Evolutionary conservation across 1,139 yeast species (phyloP), one percentile per base, ranked within the genome.

Genomic region (Protomyces arabidopsidicola): DNA sequence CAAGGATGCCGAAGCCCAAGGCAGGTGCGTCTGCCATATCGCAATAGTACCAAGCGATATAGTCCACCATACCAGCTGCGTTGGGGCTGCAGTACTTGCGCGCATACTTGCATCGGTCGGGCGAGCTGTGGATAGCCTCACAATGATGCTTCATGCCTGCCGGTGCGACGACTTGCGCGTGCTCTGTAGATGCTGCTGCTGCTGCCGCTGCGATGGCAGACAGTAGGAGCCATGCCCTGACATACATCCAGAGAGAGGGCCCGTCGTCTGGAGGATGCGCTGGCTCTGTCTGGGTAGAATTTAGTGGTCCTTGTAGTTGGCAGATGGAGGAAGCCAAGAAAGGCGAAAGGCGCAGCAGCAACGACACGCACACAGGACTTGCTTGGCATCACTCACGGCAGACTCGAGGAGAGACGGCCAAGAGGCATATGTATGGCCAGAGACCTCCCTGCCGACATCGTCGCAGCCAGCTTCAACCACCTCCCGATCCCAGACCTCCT

Each of bases 1-100:
- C 64, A 31, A 69, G 31, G 22, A 65, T 16, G 4, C 55, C 9
- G 24, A 67, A 55, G 1, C 65, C 67, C 9, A 68, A 16, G 3
- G 68, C 56, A n/a, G 63, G 66, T 2, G 68, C 64, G 10, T 66
- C 64, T 2, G 67, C 61, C 16, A 63, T 51, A 1, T 72, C 66
- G 63, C 78, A 75, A 67, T 75, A 75, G 66, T 74, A 75, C 14
- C 70, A 65, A 51, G 71, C 68, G 45, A 75, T 65, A 64, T 75
- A 75, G 66, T 75, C 68, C 56, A 75, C 60, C 59, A 70, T 65
- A 2, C 77, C 75, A 9, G 70, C 65, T 14, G 67, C 65, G 38
- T 72, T 75, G 1, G 68, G 70, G 10, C 65, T 60, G 66, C 78
- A 75, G 65, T 74, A 59, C n/a, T 69, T 66, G 31, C 63, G 61